Evolutionary conservation across 441 rosid genomes (phyloP).

Genomic region (Metrosideros polymorpha): DNA sequence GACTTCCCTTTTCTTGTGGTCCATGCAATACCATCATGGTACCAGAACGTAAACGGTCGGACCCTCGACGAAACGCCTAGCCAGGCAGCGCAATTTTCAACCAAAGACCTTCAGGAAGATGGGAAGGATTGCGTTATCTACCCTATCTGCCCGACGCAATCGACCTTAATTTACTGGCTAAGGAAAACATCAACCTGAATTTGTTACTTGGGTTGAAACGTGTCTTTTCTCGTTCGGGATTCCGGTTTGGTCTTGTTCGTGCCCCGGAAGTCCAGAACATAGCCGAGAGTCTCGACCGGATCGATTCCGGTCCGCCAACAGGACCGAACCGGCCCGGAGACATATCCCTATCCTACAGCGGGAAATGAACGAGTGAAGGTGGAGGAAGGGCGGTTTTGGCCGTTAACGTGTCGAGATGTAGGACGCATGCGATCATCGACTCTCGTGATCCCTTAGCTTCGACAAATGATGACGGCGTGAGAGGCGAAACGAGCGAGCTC

Average conservation of each 20-base stretch:
- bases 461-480: background rate
- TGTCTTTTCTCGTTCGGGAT: background rate
- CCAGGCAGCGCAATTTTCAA: background rate
- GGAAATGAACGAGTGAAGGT: background rate
- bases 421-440: background rate
- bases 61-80: background rate
- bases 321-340: background rate
- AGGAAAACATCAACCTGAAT: background rate
- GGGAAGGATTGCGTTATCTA: background rate
- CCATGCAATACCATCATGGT: background rate
- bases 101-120: background rate
- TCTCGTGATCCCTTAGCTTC: background rate
- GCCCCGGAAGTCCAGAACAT: background rate
- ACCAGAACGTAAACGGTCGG: background rate
- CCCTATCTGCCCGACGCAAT: too few relatives aligned
- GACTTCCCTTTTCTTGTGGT: background rate
- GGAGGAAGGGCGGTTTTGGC: background rate
- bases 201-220: background rate
- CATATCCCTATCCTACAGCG: background rate
- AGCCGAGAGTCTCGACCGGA: background rate
- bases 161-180: background rate
- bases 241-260: background rate
- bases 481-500: background rate
- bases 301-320: background rate
- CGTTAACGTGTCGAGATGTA: background rate